These are phyloP conservation scores for Allantophomopsis cytisporea DNA, from an alignment of 2,329 filamentous ascomycete species.

Conservation along the genomic window DNA sequence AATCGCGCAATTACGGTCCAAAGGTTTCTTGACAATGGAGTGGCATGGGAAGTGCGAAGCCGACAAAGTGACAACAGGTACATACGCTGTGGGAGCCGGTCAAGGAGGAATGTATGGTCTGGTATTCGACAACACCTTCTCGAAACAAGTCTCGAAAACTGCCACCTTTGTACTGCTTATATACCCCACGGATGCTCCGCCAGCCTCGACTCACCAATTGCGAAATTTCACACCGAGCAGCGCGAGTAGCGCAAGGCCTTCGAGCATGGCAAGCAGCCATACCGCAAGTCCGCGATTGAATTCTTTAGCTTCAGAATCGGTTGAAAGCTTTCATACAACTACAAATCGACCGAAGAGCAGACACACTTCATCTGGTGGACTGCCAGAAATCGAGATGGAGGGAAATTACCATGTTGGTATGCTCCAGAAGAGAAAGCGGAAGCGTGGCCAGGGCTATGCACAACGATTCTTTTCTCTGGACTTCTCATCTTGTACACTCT, in stretches of 20 bases:
- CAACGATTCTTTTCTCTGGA: slow-evolving; percentile 92
- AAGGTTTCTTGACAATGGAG: slow-evolving; percentile 57
- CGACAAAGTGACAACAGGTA: slow-evolving; percentile 87
- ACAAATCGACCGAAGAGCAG: slow-evolving; percentile 10
- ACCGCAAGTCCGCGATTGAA: slow-evolving; percentile 29
- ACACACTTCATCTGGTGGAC: slow-evolving; percentile 34
- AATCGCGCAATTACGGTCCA: slow-evolving; percentile 47
- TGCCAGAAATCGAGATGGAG: slow-evolving; percentile 31
- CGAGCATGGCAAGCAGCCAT: slow-evolving; percentile 32
- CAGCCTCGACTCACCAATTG: slow-evolving; percentile 60
- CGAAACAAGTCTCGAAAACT: slow-evolving; percentile 86
- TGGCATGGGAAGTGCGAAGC: slow-evolving; percentile 96
- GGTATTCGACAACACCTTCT: slow-evolving; percentile 98
- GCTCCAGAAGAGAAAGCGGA: slow-evolving; percentile 79
- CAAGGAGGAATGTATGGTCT: slow-evolving; percentile 90
- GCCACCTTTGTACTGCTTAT: slow-evolving; percentile 91
- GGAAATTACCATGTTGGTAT: slow-evolving; percentile 67
- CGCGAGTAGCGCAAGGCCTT: slow-evolving; percentile 7
- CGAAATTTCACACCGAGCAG: slow-evolving; percentile 34
- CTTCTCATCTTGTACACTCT: slow-evolving; percentile 84
- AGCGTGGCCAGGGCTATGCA: slow-evolving; percentile 88
- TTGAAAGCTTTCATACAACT: slow-evolving; percentile 47
- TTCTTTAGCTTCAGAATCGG: slow-evolving; percentile 35
- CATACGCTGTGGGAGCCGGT: slow-evolving; percentile 60
- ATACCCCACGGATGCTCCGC: slow-evolving; percentile 72